These are phyloP conservation scores for Entomortierella beljakovae DNA, from an alignment of 192 early-diverging fungal species.

Conservation along the genomic window DNA sequence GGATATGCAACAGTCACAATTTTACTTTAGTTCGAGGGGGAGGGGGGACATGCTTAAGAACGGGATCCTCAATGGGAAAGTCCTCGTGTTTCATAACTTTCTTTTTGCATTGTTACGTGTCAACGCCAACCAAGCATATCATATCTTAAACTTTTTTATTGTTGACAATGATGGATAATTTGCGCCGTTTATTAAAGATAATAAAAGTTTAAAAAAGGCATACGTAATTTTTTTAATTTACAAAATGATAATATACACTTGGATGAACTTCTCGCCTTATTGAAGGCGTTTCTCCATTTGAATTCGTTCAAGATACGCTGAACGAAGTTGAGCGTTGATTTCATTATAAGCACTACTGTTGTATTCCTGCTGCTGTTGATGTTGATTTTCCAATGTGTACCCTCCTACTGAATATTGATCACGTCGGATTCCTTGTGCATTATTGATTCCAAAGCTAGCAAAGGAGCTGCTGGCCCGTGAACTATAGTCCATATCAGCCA, in stretches of 20 bases:
- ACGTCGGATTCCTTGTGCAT: background rate
- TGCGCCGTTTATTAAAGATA: too few relatives aligned
- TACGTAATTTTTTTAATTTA: too few relatives aligned
- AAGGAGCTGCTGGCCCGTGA: background rate
- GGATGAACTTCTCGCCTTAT: background rate
- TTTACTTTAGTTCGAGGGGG: too few relatives aligned
- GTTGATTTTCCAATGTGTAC: background rate
- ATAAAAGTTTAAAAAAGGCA: too few relatives aligned
- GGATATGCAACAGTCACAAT: too few relatives aligned
- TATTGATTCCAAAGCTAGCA: background rate
- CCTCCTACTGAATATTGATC: background rate
- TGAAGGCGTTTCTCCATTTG: slow-evolving; percentile 28
- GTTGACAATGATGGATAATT: too few relatives aligned
- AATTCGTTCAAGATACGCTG: slow-evolving; percentile 27
- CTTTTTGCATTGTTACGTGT: too few relatives aligned
- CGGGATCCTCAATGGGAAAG: too few relatives aligned
- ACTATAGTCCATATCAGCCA: slow-evolving; percentile 27
- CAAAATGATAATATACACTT: background rate
- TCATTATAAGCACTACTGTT: slow-evolving; percentile 18
- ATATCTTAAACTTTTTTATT: too few relatives aligned
- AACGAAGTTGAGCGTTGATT: slow-evolving; percentile 48
- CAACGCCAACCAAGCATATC: too few relatives aligned
- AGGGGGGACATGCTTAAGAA: too few relatives aligned
- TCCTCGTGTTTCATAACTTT: too few relatives aligned
- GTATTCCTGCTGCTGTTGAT: background rate